Percentiles rank a stretch among this genome's conserved stretches.
phyloP scores from a whole-genome alignment of 164 flowering plant species.

The Nymphaea colorata region DNA sequence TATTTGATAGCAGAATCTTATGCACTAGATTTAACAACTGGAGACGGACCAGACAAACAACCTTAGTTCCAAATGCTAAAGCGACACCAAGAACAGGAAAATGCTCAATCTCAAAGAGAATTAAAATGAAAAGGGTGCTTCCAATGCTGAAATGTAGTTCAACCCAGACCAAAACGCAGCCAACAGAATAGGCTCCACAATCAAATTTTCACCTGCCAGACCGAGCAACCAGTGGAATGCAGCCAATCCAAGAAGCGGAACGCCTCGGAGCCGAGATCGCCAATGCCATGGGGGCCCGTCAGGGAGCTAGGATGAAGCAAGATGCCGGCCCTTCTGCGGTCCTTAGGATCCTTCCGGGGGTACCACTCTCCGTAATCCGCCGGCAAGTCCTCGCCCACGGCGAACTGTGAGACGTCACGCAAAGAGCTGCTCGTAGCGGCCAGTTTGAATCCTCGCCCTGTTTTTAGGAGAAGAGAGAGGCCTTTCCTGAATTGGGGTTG shows the following conservation, averaged over 20 bases:
- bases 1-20: too few relatives aligned
- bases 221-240: constrained; percentile 64
- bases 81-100: too few relatives aligned
- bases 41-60: too few relatives aligned
- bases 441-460: neutral
- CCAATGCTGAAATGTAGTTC: neutral
- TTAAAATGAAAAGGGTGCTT: neutral
- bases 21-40: too few relatives aligned
- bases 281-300: constrained; percentile 72
- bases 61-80: too few relatives aligned
- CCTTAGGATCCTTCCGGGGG: constrained; percentile 27
- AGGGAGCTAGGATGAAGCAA: constrained; percentile 91
- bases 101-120: too few relatives aligned
- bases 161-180: neutral
- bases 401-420: neutral
- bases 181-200: neutral
- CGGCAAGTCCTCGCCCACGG: constrained; percentile 66
- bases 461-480: neutral
- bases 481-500: neutral
- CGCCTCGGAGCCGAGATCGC: constrained; percentile 74
- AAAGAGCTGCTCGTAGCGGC: neutral
- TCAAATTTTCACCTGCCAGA: constrained; percentile 66
- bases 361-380: constrained; percentile 42
- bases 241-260: constrained; percentile 89
- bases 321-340: constrained; percentile 69